Evolutionary conservation across 2,329 filamentous ascomycete genomes (phyloP), one percentile per base, ranked within the genome.

Genomic region (Ophiostoma montium): DNA sequence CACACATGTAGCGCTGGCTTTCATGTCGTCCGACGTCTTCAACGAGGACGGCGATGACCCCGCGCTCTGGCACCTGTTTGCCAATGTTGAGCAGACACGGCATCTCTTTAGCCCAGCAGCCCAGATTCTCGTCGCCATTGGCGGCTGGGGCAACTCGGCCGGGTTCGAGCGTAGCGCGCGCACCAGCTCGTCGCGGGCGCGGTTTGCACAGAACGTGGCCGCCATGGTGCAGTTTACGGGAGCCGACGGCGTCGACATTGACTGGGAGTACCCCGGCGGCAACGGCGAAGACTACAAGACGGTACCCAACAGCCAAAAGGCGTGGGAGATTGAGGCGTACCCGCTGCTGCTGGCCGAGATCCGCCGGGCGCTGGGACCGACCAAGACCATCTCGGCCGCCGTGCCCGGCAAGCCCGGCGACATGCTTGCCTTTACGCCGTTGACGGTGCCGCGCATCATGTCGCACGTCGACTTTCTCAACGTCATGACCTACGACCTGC

Each of bases 401-500:
- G 78, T 82, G 0, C 82, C 82, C 0, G 82, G 76, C 2, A 69
- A 76, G 15, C 65, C 68, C 35, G 65, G 66, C 13, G 82, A 86
- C 57, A 82, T 85, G 49, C 72, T 85, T 4, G 80, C 78, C n/a
- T 85, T 76, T 59, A 81, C 72, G 0, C 53, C 65, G 5, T 62
- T 70, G 21, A 74, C 75, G 8, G 67, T 78, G 0, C 76, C 77
- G 1, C 64, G 68, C 50, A 82, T 85, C 55, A 75, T 74, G 66
- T 59, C 65, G 12, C 67, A 69, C 1, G 71, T 84, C 16, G 79
- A 86, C 59, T 81, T 78, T 57, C 68, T 85, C 58, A 85, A 85
- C 58, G 65, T 86, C 54, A 85, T 85, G 81, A 71, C 74, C 0
- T 86, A 86, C 60, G 82, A 86, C 58, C 60, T 86, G 44, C 81